Base-by-base conservation (phyloP, 1,284 basidiomycete species). In the Ceratobasidium sp. region DNA sequence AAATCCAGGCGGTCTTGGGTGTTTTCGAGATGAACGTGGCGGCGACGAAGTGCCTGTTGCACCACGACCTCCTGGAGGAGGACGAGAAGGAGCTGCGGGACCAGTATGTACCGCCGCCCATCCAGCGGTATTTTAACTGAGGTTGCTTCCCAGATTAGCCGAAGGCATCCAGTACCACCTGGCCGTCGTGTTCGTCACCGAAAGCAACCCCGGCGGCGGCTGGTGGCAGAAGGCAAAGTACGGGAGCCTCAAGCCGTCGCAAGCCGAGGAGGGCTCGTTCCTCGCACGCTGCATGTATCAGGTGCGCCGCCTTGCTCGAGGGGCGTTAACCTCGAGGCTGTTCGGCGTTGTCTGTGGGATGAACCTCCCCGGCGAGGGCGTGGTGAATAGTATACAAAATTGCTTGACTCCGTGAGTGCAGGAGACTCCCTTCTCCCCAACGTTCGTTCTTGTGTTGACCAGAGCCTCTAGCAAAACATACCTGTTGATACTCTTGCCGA, bases 161-260 rank as follows among this genome's bases (percentile, higher is more conserved):
- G 20, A 14, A 1, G 38, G 38, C 33, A 3, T 33, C 2, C 10
- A 35, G 4, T 69, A 33, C 50, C 67, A 69, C 48, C 27, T 69
- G 67, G 33, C 30, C 30, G 50, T 69, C 3, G 50, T 69, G 3
- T 69, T 69, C 50, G 50, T 55, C 44, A 69, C 67, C 8, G 67
- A 69, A 35, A 55, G 67, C 20, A 3, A 69, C 3, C 67, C 67
- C 18, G 46, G 48, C 1, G 67, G 67, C 6, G 67, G 67, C 1
- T 69, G 50, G 46, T 69, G 50, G 50, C 8, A n/a, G 50, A n/a
- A 52, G n/a, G n/a, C n/a, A n/a, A n/a, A n/a, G n/a, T n/a, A n/a
- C n/a, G n/a, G n/a, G n/a, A n/a, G n/a, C n/a, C n/a, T n/a, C n/a
- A n/a, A n/a, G n/a, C n/a, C n/a, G n/a, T n/a, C n/a, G n/a, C n/a